Percentiles rank a stretch among this genome's conserved stretches.
Conservation (phyloP, 768 basidiomycete species). For the Amanita subjunquillea region DNA sequence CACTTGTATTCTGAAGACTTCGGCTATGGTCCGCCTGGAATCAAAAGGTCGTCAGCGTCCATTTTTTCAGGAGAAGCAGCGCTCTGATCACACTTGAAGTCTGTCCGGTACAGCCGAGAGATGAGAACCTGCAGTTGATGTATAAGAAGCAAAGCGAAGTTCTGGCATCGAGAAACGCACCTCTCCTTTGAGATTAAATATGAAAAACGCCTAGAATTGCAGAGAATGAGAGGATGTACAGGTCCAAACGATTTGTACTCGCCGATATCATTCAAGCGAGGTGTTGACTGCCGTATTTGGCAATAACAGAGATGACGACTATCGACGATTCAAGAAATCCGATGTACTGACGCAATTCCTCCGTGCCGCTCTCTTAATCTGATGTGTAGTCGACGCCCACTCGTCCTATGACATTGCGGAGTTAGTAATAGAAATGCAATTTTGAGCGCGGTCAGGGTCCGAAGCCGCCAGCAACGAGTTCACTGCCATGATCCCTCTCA, state of each 20-base stretch:
- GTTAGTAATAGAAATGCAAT: too few species aligned
- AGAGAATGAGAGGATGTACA: background rate
- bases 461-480: too few species aligned
- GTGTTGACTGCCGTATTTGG: too few species aligned
- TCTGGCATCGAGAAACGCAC: constrained; percentile 29
- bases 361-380: too few species aligned
- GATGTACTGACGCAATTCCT: too few species aligned
- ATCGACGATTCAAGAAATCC: too few species aligned
- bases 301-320: too few species aligned
- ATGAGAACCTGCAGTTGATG: constrained; percentile 66
- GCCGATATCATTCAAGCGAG: constrained; percentile 2
- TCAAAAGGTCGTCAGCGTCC: constrained; percentile 5
- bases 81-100: constrained; percentile 71
- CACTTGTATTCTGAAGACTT: constrained; percentile 98
- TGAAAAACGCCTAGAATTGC: constrained; percentile 79
- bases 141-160: background rate
- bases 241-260: background rate
- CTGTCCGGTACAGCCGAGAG: constrained; percentile 89
- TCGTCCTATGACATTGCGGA: too few species aligned
- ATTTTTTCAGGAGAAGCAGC: background rate
- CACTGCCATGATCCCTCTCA: too few species aligned
- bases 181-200: constrained; percentile 99
- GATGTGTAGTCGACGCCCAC: too few species aligned
- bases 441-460: too few species aligned
- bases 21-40: constrained; percentile 85